phyloP scores from a whole-genome alignment of 257 asterid genomes.

The Solanum corneliomulleri region DNA sequence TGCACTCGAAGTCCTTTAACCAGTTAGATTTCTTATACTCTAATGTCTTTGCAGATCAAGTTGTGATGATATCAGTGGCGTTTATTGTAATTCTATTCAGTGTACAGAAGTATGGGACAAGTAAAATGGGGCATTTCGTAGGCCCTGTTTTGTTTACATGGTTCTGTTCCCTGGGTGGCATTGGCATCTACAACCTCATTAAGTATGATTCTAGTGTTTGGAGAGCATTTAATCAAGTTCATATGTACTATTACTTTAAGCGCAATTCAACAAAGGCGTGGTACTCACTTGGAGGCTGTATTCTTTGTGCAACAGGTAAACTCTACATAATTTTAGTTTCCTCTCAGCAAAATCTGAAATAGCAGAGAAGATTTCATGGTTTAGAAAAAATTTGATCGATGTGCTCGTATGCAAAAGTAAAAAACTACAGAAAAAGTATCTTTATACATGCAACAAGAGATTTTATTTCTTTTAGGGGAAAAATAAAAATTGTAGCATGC shows the following conservation, averaged over 20 bases:
- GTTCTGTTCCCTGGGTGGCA: constrained; percentile 91
- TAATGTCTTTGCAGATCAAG: constrained; percentile 60
- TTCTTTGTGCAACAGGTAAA: constrained; percentile 91
- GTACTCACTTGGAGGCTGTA: constrained; percentile 92
- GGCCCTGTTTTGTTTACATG: constrained; percentile 93
- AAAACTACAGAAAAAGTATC: too few species aligned
- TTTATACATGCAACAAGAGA: too few species aligned
- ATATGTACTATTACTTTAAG: constrained; percentile 72
- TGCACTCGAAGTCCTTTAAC: neutral
- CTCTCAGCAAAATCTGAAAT: too few species aligned
- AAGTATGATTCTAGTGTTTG: constrained; percentile 72
- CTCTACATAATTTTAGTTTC: neutral
- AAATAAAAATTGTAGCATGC: too few species aligned
- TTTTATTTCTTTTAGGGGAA: too few species aligned
- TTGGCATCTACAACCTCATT: constrained; percentile 86
- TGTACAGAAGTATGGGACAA: constrained; percentile 89
- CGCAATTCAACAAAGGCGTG: constrained; percentile 73
- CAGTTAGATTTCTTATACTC: neutral
- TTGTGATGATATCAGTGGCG: constrained; percentile 78
- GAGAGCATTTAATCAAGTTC: constrained; percentile 77
- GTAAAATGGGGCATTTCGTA: constrained; percentile 86
- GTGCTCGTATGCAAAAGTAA: too few species aligned
- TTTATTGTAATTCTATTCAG: constrained; percentile 79
- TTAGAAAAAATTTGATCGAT: too few species aligned
- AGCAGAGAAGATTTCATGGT: too few species aligned